Evolutionary conservation across 305 asterid species (phyloP).

Genomic region (Caryopteris hybrid): DNA sequence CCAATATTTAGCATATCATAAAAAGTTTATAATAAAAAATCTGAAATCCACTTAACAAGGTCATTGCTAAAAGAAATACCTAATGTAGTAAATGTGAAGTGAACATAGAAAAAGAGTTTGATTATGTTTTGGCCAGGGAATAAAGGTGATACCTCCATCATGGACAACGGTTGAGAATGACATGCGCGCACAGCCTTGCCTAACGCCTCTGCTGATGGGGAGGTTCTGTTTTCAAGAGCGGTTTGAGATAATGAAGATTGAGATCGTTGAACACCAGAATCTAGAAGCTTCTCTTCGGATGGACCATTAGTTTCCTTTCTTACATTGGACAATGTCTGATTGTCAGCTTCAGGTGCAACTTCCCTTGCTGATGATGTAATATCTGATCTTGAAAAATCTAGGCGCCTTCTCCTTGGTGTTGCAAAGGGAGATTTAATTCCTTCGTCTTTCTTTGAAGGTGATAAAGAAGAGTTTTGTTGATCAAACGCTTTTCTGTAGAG

Average conservation of each 20-base stretch:
- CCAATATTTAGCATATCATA: slow-evolving; percentile 2
- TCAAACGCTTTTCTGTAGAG: slow-evolving; percentile 91
- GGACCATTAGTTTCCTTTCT: slow-evolving; percentile 32
- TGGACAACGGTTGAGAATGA: slow-evolving; percentile 92
- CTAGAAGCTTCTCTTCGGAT: slow-evolving; percentile 47
- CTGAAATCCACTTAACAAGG: too few relatives aligned
- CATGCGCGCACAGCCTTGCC: slow-evolving; percentile 80
- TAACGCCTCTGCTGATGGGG: slow-evolving; percentile 54
- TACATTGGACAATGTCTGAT: slow-evolving; percentile 22
- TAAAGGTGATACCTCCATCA: slow-evolving; percentile 67
- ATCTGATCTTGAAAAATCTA: slow-evolving; percentile 61
- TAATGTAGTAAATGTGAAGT: neutral
- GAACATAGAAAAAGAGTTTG: neutral
- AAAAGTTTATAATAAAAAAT: too few relatives aligned
- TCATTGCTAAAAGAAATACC: too few relatives aligned
- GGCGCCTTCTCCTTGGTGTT: slow-evolving; percentile 69
- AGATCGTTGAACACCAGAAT: slow-evolving; percentile 66
- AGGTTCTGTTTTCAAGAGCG: slow-evolving; percentile 38
- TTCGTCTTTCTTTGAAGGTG: slow-evolving; percentile 45
- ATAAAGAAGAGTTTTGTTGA: slow-evolving; percentile 50
- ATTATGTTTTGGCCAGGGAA: neutral
- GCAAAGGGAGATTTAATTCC: slow-evolving; percentile 41
- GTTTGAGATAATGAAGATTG: slow-evolving; percentile 76
- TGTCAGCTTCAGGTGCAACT: slow-evolving; percentile 27
- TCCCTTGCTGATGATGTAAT: slow-evolving; percentile 30